A percentile compares a stretch with the other conserved stretches of the same genome.
Evolutionary conservation across 1,284 basidiomycete species (phyloP).

Genomic region (Trichosporon coremiiforme): DNA sequence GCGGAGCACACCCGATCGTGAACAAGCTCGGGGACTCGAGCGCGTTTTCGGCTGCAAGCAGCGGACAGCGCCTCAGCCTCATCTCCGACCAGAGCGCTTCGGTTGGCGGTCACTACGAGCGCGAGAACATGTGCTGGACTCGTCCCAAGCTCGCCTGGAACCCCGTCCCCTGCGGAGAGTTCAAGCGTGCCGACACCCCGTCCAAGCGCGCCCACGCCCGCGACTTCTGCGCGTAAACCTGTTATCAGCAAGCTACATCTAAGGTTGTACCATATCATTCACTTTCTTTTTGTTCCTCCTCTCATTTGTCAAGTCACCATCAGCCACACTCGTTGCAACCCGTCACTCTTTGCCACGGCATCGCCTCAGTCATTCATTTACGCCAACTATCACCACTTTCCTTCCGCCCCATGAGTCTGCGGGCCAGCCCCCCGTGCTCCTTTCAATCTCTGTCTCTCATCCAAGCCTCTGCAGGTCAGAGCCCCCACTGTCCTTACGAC

Average conservation of each 20-base stretch:
- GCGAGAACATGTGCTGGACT: constrained; percentile 11
- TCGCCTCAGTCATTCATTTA: no score
- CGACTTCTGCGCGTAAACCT: background rate
- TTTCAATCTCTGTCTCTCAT: no score
- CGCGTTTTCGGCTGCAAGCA: background rate
- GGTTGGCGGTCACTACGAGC: constrained; percentile 4
- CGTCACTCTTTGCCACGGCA: no score
- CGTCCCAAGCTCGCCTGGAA: constrained; percentile 5
- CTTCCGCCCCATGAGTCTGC: no score
- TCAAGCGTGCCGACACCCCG: background rate
- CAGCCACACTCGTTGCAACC: no score
- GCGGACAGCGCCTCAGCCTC: constrained; percentile 3
- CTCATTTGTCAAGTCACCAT: no score
- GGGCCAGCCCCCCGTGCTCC: no score
- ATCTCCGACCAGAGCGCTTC: background rate
- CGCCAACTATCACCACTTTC: no score
- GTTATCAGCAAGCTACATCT: background rate
- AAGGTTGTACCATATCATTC: constrained; percentile 1
- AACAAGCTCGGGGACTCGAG: constrained; percentile 7
- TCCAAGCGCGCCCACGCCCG: constrained; percentile 4
- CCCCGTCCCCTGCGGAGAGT: constrained; percentile 14
- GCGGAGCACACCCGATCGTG: constrained; percentile 13
- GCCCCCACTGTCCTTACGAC: no score
- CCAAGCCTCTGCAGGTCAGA: no score
- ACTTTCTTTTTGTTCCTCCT: no score